phyloP scores from a whole-genome alignment of 257 asterid species.

The Gentiana dahurica region DNA sequence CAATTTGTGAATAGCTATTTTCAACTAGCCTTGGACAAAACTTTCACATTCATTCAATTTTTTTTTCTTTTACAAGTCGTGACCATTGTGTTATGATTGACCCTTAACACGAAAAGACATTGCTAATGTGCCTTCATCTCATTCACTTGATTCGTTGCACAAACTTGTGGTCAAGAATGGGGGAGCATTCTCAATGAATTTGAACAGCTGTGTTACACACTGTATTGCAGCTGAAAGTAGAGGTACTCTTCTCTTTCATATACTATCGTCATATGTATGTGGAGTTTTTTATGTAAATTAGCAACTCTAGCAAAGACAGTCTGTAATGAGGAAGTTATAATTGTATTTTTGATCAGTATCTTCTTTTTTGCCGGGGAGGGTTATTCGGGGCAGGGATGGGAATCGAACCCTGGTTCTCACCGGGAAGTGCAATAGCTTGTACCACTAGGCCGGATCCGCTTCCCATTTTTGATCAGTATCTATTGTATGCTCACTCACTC shows the following conservation, averaged over 20 bases:
- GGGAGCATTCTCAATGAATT: conserved; percentile 92
- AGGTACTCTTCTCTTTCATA: conserved; percentile 36
- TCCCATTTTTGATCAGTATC: too few relatives aligned
- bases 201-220: conserved; percentile 80
- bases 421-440: too few relatives aligned
- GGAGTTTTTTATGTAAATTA: too few relatives aligned
- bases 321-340: not conserved
- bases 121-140: conserved; percentile 62
- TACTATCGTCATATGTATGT: too few relatives aligned
- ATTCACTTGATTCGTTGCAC: conserved; percentile 69
- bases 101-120: conserved; percentile 79
- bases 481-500: too few relatives aligned
- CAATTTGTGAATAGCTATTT: not conserved
- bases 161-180: conserved; percentile 92
- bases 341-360: not conserved
- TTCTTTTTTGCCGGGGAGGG: too few relatives aligned
- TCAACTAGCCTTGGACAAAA: too few relatives aligned
- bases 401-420: too few relatives aligned
- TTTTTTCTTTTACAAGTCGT: not conserved
- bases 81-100: not conserved
- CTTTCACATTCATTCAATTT: not conserved
- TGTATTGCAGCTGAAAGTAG: conserved; percentile 80
- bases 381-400: too few relatives aligned
- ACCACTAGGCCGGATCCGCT: too few relatives aligned
- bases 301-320: not conserved